A percentile compares a stretch with the other conserved stretches of the same genome.
These are phyloP conservation scores for Pleurotus djamor DNA, from an alignment of 768 basidiomycete genomes.

Conservation along the genomic window DNA sequence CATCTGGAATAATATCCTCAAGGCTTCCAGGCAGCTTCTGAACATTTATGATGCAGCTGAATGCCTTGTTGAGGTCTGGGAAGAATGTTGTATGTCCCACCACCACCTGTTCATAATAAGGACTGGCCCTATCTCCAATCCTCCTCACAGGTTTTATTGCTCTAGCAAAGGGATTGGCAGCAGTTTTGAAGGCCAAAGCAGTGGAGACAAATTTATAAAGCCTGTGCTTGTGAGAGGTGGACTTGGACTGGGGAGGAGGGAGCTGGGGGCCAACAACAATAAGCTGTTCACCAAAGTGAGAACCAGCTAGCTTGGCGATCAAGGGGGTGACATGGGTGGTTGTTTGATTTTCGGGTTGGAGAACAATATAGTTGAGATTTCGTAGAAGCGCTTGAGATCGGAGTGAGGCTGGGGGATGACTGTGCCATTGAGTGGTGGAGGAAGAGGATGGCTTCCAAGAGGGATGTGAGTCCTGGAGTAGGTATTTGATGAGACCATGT, in stretches of 20 bases:
- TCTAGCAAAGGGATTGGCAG: background rate
- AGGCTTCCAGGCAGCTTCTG: conserved; percentile 29
- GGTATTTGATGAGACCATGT: conserved; percentile 19
- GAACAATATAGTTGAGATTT: conserved; percentile 54
- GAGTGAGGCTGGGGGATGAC: conserved; percentile 2
- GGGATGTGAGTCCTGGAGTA: conserved; percentile 12
- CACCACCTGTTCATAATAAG: too few relatives aligned
- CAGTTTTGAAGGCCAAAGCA: too few relatives aligned
- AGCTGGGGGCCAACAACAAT: conserved; percentile 50
- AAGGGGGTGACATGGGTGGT: conserved; percentile 63
- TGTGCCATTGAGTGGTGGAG: background rate
- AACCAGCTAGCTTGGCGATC: conserved; percentile 48
- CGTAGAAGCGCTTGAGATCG: conserved; percentile 23
- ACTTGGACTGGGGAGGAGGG: conserved; percentile 18
- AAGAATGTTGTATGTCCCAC: too few relatives aligned
- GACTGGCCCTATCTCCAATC: too few relatives aligned
- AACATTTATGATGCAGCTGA: conserved; percentile 20
- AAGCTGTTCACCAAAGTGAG: conserved; percentile 53
- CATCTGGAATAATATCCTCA: conserved; percentile 31
- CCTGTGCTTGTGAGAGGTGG: conserved; percentile 18
- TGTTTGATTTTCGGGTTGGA: conserved; percentile 51
- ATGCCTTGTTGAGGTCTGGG: conserved; percentile 23
- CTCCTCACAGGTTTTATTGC: conserved; percentile 31
- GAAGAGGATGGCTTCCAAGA: background rate
- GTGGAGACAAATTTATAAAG: too few relatives aligned